Evolutionary conservation across 2,329 filamentous ascomycete genomes (phyloP).

Genomic region (Colletotrichum lini): DNA sequence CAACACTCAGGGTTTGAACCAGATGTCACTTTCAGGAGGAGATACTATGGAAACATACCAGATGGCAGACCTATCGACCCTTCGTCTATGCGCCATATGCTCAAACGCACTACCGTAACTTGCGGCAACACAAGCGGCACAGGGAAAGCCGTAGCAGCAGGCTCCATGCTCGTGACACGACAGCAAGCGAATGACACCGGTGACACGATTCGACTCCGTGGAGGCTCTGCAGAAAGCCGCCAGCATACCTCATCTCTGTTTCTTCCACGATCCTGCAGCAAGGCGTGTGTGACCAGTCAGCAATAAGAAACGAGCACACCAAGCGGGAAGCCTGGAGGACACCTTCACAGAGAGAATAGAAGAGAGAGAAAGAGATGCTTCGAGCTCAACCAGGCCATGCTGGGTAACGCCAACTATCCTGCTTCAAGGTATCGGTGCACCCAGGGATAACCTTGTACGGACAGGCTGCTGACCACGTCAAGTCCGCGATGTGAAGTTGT

Average conservation of each 20-base stretch:
- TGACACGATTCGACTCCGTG: constrained; percentile 23
- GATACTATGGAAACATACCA: no score
- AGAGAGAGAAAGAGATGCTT: background rate
- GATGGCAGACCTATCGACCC: background rate
- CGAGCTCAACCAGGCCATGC: constrained; percentile 16
- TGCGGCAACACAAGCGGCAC: background rate
- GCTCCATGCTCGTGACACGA: constrained; percentile 19
- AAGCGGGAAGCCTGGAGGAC: background rate
- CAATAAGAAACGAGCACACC: constrained; percentile 13
- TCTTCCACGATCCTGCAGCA: constrained; percentile 44
- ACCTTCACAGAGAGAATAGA: no score
- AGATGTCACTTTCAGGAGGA: no score
- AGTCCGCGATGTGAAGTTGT: background rate
- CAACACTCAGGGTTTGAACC: background rate
- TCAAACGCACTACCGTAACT: background rate
- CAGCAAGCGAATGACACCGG: constrained; percentile 25
- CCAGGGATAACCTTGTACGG: constrained; percentile 15
- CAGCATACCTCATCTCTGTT: constrained; percentile 41
- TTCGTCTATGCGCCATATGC: background rate
- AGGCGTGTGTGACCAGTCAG: constrained; percentile 36
- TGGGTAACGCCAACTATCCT: constrained; percentile 18
- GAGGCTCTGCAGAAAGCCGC: constrained; percentile 33
- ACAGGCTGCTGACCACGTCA: background rate
- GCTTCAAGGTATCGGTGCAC: background rate
- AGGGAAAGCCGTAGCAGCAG: background rate